Conservation (phyloP, 2,329 filamentous ascomycete genomes). For the Diatrype stigma region DNA sequence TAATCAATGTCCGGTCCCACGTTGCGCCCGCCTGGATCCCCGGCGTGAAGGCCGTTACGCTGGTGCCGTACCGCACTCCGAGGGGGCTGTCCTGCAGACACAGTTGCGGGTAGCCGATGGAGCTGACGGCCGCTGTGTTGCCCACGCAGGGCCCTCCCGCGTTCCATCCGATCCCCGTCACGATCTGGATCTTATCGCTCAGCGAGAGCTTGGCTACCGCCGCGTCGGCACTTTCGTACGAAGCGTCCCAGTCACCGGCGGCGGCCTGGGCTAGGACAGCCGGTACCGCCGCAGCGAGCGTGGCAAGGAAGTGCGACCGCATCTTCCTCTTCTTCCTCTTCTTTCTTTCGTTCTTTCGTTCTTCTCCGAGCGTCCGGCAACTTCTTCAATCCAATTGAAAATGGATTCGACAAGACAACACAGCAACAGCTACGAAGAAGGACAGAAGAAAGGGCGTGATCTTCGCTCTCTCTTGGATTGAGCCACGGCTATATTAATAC, state of each 20-base stretch:
- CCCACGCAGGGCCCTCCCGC: conserved; percentile 64
- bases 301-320: conserved; percentile 1
- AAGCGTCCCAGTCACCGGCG: conserved; percentile 57
- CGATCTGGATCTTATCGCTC: conserved; percentile 74
- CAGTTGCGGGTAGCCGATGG: conserved; percentile 64
- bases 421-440: background rate
- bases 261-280: conserved; percentile 2
- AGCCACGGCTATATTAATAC: background rate
- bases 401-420: background rate
- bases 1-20: conserved; percentile 74
- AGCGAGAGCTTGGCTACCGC: conserved; percentile 67
- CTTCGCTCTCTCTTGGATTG: background rate
- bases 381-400: background rate
- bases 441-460: background rate
- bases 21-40: conserved; percentile 75
- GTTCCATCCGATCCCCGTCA: conserved; percentile 72
- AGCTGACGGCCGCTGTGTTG: conserved; percentile 52
- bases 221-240: conserved; percentile 64
- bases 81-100: conserved; percentile 80
- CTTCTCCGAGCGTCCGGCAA: background rate
- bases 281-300: conserved; percentile 9
- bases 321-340: background rate
- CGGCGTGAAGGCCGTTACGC: conserved; percentile 73
- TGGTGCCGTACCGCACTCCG: conserved; percentile 67
- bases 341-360: too few species aligned